Conservation (phyloP, 345 rosid genomes). For the Murraya paniculata region DNA sequence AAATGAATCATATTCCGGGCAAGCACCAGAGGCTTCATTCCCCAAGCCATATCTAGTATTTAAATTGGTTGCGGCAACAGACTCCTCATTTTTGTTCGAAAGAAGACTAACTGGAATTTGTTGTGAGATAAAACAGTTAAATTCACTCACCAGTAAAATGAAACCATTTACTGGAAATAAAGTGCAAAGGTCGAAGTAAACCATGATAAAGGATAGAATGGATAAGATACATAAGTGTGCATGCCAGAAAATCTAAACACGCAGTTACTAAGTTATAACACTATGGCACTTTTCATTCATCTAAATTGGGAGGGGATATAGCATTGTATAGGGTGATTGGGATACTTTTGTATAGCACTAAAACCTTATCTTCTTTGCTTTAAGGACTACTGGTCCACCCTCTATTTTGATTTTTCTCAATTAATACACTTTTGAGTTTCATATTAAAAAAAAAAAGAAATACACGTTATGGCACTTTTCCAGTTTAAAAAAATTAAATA, state of each 20-base stretch:
- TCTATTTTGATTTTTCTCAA: too few species aligned
- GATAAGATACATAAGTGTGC: not conserved
- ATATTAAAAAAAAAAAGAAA: too few species aligned
- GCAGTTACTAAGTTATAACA: not conserved
- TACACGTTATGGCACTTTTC: not conserved
- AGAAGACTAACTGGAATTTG: slow-evolving; percentile 30
- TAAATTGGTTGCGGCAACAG: slow-evolving; percentile 27
- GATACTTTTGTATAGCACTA: too few species aligned
- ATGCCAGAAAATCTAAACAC: not conserved
- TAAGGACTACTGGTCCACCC: too few species aligned
- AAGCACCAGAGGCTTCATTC: slow-evolving; percentile 26
- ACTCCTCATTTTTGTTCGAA: slow-evolving; percentile 40
- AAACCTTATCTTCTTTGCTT: too few species aligned
- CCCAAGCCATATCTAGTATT: slow-evolving; percentile 21
- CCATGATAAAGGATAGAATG: not conserved
- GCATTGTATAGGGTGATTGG: too few species aligned
- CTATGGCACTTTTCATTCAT: not conserved
- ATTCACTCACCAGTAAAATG: not conserved
- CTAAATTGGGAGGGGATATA: too few species aligned
- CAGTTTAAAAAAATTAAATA: not conserved
- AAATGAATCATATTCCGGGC: slow-evolving; percentile 27
- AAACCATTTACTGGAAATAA: not conserved
- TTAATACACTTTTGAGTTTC: too few species aligned
- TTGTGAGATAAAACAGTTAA: not conserved
- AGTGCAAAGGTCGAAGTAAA: not conserved